phyloP scores from a whole-genome alignment of 73 alveolate species.

The Effrenium voratum region DNA sequence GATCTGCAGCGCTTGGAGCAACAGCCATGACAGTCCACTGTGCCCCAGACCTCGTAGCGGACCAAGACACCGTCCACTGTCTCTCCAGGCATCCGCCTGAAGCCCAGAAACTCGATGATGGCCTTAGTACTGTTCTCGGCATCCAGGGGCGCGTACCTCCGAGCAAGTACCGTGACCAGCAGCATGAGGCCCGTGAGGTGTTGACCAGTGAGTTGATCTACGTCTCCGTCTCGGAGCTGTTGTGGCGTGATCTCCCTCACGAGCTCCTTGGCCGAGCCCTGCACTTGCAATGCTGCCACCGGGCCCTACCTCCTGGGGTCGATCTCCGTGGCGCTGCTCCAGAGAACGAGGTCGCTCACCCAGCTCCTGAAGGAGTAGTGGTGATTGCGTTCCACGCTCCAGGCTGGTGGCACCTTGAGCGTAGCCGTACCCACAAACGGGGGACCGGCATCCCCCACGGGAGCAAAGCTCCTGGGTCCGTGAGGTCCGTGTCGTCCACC shows the following conservation, averaged over 20 bases:
- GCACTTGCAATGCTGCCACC: conserved; percentile 46
- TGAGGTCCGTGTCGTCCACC: too few species aligned
- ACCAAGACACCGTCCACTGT: not conserved
- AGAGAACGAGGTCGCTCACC: not conserved
- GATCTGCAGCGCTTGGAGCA: not conserved
- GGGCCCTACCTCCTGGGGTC: conserved; percentile 29
- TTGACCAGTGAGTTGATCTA: not conserved
- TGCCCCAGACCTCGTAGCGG: conserved; percentile 14
- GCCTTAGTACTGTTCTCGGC: not conserved
- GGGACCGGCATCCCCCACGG: conserved; percentile 37
- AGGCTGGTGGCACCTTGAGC: conserved; percentile 11
- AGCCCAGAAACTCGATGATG: not conserved
- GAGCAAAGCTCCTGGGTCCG: not conserved
- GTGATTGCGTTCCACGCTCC: conserved; percentile 36
- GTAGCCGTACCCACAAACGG: conserved; percentile 55
- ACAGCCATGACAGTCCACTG: conserved; percentile 13
- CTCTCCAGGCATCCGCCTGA: not conserved
- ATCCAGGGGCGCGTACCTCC: not conserved
- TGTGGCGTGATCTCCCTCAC: conserved; percentile 5
- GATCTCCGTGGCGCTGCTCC: conserved; percentile 32
- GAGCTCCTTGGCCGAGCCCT: conserved; percentile 28
- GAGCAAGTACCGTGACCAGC: not conserved
- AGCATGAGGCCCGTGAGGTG: not conserved
- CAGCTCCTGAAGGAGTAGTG: not conserved
- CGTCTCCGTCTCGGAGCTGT: not conserved